A percentile compares a stretch with the other conserved stretches of the same genome.
Conservation (phyloP, 2,329 filamentous ascomycete genomes). For the Conoideocrella luteorostrata region DNA sequence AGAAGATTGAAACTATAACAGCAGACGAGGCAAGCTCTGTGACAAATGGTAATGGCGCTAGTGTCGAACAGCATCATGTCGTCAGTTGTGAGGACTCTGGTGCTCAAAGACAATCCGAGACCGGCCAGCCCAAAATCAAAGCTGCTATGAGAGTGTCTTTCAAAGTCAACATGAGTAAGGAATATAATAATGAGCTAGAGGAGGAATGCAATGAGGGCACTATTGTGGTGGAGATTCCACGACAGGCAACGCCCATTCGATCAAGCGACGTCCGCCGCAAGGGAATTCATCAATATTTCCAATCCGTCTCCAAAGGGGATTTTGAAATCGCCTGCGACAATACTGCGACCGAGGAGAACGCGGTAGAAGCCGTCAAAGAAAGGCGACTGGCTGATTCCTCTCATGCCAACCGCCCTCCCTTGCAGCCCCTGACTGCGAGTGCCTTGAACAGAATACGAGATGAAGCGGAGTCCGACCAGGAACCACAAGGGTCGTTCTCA, state of each 20-base stretch:
- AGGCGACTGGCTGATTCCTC: background rate
- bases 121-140: background rate
- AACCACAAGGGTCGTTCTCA: conserved; percentile 4
- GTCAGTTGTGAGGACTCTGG: too few relatives aligned
- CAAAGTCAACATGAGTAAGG: conserved; percentile 27
- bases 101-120: background rate
- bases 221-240: conserved; percentile 20
- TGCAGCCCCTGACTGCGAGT: conserved; percentile 13
- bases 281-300: conserved; percentile 27
- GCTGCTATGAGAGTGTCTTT: conserved; percentile 21
- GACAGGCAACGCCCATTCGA: conserved; percentile 5
- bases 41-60: background rate
- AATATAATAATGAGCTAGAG: conserved; percentile 25
- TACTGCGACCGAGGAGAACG: conserved; percentile 20
- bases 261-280: conserved; percentile 1
- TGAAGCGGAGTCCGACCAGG: conserved; percentile 10
- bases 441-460: conserved; percentile 15
- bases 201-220: conserved; percentile 14
- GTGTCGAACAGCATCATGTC: background rate
- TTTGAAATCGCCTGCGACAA: conserved; percentile 30
- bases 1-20: background rate
- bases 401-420: conserved; percentile 7
- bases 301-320: conserved; percentile 13
- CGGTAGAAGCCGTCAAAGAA: background rate
- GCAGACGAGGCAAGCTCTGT: background rate